These are phyloP conservation scores for Skeletonema potamos DNA, from an alignment of 108 stramenopile species.

Conservation along the genomic window DNA sequence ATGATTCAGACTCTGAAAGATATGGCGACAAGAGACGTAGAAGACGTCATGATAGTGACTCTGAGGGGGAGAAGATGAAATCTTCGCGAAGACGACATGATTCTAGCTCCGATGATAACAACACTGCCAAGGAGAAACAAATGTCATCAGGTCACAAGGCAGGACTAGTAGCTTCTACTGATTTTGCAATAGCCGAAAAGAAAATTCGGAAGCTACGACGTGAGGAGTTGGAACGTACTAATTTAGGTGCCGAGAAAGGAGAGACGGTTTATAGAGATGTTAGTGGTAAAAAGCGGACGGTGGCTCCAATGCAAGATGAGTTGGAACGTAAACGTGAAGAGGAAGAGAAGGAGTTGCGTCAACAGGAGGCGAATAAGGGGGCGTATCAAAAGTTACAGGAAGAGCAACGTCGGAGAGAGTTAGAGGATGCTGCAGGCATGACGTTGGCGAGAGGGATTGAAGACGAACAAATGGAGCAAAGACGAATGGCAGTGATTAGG, in stretches of 20 bases:
- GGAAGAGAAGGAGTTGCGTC: slow-evolving; percentile 45
- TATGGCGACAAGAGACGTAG: background rate
- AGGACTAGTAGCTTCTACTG: slow-evolving; percentile 73
- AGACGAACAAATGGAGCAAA: slow-evolving; percentile 72
- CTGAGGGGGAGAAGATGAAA: slow-evolving; percentile 8
- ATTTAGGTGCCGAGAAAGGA: slow-evolving; percentile 55
- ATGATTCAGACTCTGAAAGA: slow-evolving; percentile 15
- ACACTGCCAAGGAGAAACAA: slow-evolving; percentile 12
- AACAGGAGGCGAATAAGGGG: slow-evolving; percentile 55
- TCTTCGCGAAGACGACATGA: background rate
- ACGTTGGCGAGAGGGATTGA: slow-evolving; percentile 81
- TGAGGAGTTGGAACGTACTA: slow-evolving; percentile 33
- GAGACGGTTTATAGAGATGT: slow-evolving; percentile 87
- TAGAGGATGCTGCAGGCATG: slow-evolving; percentile 52
- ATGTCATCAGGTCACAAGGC: slow-evolving; percentile 84
- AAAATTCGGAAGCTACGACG: slow-evolving; percentile 47
- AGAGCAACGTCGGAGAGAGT: slow-evolving; percentile 39
- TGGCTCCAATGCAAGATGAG: slow-evolving; percentile 34
- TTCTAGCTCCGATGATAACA: slow-evolving; percentile 5
- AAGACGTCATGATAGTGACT: slow-evolving; percentile 15
- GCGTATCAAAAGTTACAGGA: slow-evolving; percentile 78
- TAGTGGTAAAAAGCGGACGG: slow-evolving; percentile 51
- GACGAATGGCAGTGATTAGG: slow-evolving; percentile 66
- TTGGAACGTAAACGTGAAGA: slow-evolving; percentile 12
- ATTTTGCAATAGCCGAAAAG: slow-evolving; percentile 68